A percentile compares a stretch with the other conserved stretches of the same genome.
Evolutionary conservation across 2,329 filamentous ascomycete genomes (phyloP).

Genomic region (Aspergillus sergii): DNA sequence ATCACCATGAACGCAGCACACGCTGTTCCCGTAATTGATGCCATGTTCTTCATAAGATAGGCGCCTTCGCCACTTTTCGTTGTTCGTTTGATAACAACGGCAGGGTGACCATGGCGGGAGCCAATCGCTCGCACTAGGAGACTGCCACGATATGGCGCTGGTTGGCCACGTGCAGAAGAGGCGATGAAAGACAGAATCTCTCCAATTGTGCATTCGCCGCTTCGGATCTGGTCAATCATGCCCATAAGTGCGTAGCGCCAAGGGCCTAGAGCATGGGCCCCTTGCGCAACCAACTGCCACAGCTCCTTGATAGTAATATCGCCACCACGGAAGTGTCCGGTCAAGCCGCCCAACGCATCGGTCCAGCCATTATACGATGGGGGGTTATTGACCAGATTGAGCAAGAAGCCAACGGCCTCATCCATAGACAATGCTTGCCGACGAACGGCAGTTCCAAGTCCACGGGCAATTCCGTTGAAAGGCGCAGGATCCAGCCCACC

Average conservation of each 20-base stretch:
- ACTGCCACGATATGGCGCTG: neutral
- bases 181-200: conserved; percentile 16
- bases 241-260: conserved; percentile 16
- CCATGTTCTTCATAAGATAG: neutral
- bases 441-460: conserved; percentile 6
- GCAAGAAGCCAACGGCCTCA: conserved; percentile 15
- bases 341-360: neutral
- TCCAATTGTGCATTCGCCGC: conserved; percentile 13
- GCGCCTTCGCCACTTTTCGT: neutral
- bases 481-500: neutral
- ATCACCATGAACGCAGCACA: neutral
- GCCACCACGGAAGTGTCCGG: conserved; percentile 8
- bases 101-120: conserved; percentile 6
- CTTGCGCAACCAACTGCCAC: conserved; percentile 8
- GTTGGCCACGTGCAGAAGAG: conserved; percentile 7
- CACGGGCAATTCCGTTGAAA: conserved; percentile 8
- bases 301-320: conserved; percentile 18
- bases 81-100: conserved; percentile 5
- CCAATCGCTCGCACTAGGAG: conserved; percentile 9
- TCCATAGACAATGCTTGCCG: conserved; percentile 15
- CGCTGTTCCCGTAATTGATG: neutral
- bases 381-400: neutral
- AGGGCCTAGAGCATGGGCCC: conserved; percentile 10
- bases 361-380: neutral
- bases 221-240: conserved; percentile 17